Conservation (phyloP, 1,284 basidiomycete genomes). For the Papiliotrema flavescens region DNA sequence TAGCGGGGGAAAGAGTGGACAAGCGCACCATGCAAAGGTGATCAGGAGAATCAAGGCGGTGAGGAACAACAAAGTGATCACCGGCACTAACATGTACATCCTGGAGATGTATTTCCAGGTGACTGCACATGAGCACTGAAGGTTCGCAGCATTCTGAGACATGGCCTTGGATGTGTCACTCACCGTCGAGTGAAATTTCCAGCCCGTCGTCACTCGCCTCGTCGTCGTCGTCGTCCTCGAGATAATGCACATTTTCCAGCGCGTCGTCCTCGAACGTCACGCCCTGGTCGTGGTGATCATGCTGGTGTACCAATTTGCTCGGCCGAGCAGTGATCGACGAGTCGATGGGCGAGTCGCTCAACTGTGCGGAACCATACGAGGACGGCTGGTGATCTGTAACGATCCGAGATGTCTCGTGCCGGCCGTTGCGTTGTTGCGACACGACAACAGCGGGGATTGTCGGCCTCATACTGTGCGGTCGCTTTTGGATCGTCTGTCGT, state of each 20-base stretch:
- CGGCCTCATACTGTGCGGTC: background rate
- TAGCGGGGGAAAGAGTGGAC: background rate
- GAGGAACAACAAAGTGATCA: slow-evolving; percentile 37
- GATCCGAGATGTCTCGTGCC: slow-evolving; percentile 1
- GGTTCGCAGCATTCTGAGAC: background rate
- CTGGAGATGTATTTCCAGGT: slow-evolving; percentile 42
- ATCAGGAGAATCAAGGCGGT: slow-evolving; percentile 35
- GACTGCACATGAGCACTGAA: slow-evolving; percentile 18
- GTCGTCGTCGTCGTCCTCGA: background rate
- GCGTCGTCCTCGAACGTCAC: background rate
- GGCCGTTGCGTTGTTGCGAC: background rate
- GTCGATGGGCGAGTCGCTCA: background rate
- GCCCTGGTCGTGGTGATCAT: background rate
- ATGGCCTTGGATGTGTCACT: background rate
- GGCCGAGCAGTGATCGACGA: background rate
- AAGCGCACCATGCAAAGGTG: slow-evolving; percentile 43
- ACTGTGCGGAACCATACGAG: background rate
- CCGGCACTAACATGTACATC: slow-evolving; percentile 42
- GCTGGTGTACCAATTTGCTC: background rate
- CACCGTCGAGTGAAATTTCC: background rate
- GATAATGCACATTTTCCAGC: background rate
- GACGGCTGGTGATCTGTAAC: background rate
- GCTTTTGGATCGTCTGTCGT: too few relatives aligned
- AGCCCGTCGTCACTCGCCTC: slow-evolving; percentile 1
- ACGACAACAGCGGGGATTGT: slow-evolving; percentile 3